A percentile compares a stretch with the other conserved stretches of the same genome.
phyloP scores from a whole-genome alignment of 2,329 filamentous ascomycete genomes.

The Cucurbitaria berberidis region DNA sequence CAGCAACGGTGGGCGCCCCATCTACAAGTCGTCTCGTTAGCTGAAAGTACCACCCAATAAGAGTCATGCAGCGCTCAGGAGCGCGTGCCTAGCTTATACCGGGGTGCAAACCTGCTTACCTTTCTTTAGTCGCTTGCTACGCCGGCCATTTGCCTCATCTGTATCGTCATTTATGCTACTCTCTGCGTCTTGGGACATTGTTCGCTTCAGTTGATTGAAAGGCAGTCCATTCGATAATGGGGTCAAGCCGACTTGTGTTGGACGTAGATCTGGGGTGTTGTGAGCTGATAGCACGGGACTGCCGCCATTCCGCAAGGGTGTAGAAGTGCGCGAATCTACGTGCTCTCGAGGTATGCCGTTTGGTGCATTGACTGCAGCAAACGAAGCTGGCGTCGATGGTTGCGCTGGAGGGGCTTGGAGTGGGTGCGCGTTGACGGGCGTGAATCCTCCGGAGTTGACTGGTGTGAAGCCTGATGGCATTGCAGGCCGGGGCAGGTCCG shows the following conservation, averaged over 20 bases:
- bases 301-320: slow-evolving; percentile 65
- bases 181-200: slow-evolving; percentile 60
- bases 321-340: slow-evolving; percentile 61
- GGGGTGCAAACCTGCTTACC: slow-evolving; percentile 57
- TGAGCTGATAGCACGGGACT: slow-evolving; percentile 69
- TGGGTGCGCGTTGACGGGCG: slow-evolving; percentile 65
- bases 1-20: slow-evolving; percentile 79
- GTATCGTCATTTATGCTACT: slow-evolving; percentile 67
- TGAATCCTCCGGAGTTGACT: slow-evolving; percentile 70
- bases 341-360: slow-evolving; percentile 60
- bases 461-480: slow-evolving; percentile 71
- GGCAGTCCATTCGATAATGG: slow-evolving; percentile 59
- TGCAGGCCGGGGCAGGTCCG: slow-evolving; percentile 66
- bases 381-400: slow-evolving; percentile 46
- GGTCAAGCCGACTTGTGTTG: slow-evolving; percentile 55
- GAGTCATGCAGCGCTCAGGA: slow-evolving; percentile 8
- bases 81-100: slow-evolving; percentile 23
- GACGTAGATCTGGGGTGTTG: slow-evolving; percentile 68
- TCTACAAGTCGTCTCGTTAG: slow-evolving; percentile 50
- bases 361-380: slow-evolving; percentile 64
- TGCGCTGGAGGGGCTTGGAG: slow-evolving; percentile 27
- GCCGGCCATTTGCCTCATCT: slow-evolving; percentile 61
- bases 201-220: slow-evolving; percentile 74
- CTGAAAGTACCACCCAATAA: slow-evolving; percentile 28
- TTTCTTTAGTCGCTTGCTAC: slow-evolving; percentile 93